Base-by-base conservation (phyloP, 371 early-diverging fungal genomes). In the Syncephalastrum monosporum region DNA sequence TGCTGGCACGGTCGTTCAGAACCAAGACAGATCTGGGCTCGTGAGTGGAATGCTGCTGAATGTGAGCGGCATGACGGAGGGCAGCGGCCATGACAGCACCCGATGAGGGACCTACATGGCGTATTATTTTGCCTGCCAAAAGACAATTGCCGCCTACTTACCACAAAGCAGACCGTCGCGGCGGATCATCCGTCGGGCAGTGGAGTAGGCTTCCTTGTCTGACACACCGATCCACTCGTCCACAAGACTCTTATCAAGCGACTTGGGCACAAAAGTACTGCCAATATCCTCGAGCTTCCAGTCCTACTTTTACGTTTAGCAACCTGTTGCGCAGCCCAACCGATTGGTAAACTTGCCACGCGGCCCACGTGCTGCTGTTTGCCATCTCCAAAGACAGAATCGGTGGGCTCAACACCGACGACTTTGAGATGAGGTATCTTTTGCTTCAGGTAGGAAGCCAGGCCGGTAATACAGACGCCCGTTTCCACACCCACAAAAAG, bases 241-340 rank as follows among this genome's bases (percentile, higher is more conserved):
- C 1, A 91, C 76, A 16, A 81, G 52, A 3, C 60, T 53, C n/a
- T 62, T 67, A 41, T 84, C 82, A 38, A 91, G 59, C 3, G 82
- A 73, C 3, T 69, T 57, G 10, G 92, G 91, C 0, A 85, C 75
- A 69, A 85, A 84, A 49, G 77, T 83, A 50, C 79, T 85, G 4
- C 92, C 92, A 16, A 91, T 70, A 55, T 91, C 92, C 65, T 92
- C 92, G 19, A 91, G 68, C 47, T 82, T 81, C 87, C 91, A 91
- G 41, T 82, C 82, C 58, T 82, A 67, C 33, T 54, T 23, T 24
- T 51, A 49, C 10, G 19, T 46, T 12, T 14, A 24, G 44, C 4
- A 14, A 21, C 33, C n/a, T 6, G 15, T 6, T 12, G 15, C 10
- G 1, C 23, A 14, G 1, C 10, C 17, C 16, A 5, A 2, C n/a